Conservation (phyloP, 768 basidiomycete genomes). For the Rhodotorula toruloides region DNA sequence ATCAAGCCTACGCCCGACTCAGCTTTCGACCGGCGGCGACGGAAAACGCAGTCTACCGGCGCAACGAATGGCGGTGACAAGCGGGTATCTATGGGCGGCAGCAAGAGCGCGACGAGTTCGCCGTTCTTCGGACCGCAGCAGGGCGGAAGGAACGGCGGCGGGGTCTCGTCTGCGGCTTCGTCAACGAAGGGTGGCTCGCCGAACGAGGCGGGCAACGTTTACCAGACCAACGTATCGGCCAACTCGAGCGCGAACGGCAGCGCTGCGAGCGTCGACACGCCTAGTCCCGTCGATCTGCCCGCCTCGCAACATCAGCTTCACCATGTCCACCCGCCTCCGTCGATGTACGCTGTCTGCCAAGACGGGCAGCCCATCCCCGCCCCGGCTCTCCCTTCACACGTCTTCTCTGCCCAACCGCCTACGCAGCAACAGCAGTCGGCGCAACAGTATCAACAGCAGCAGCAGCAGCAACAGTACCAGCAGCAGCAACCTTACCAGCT, state of each 20-base stretch:
- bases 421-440: too few species aligned
- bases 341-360: too few species aligned
- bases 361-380: too few species aligned
- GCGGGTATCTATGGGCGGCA: not conserved
- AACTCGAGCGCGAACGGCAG: slow-evolving; percentile 1
- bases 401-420: too few species aligned
- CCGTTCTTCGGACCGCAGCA: slow-evolving; percentile 17
- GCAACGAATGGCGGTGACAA: not conserved
- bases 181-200: slow-evolving; percentile 4
- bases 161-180: not conserved
- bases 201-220: not conserved
- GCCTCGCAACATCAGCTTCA: not conserved
- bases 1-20: slow-evolving; percentile 34
- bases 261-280: slow-evolving; percentile 23
- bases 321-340: too few species aligned
- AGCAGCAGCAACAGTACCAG: not conserved
- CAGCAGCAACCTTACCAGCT: slow-evolving; percentile 4
- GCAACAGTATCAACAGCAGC: not conserved
- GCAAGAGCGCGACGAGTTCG: slow-evolving; percentile 31
- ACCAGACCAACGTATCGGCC: not conserved
- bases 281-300: slow-evolving; percentile 34
- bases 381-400: too few species aligned
- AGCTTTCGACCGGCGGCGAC: not conserved
- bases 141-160: not conserved
- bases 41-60: slow-evolving; percentile 12